Percentiles rank a stretch among this genome's conserved stretches.
phyloP scores from a whole-genome alignment of 345 rosid species.

The Lumnitzera racemosa region DNA sequence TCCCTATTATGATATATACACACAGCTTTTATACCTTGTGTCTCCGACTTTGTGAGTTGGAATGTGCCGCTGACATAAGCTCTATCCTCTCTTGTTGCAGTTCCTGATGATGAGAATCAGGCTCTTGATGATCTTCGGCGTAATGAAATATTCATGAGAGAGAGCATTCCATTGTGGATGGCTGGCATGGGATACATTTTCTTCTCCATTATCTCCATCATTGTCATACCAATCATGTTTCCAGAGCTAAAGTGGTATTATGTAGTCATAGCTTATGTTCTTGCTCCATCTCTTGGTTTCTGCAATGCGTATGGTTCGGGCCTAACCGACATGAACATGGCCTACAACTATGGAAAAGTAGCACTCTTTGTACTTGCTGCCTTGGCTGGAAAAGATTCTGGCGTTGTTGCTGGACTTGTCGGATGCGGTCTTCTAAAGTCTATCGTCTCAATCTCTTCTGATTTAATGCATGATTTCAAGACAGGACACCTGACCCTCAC shows the following conservation, averaged over 20 bases:
- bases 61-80: background rate
- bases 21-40: no score
- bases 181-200: constrained; percentile 59
- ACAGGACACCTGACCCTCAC: constrained; percentile 78
- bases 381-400: constrained; percentile 43
- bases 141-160: constrained; percentile 58
- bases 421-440: constrained; percentile 90
- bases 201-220: constrained; percentile 58
- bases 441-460: constrained; percentile 72
- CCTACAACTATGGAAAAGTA: constrained; percentile 84
- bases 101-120: constrained; percentile 13
- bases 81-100: constrained; percentile 16
- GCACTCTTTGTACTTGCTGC: constrained; percentile 82
- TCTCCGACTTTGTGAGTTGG: no score
- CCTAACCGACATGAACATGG: constrained; percentile 93
- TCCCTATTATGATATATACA: no score
- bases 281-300: constrained; percentile 82
- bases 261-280: constrained; percentile 68
- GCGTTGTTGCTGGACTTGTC: constrained; percentile 77
- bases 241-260: constrained; percentile 81
- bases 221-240: constrained; percentile 66
- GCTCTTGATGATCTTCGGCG: constrained; percentile 24
- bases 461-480: constrained; percentile 89
- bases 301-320: constrained; percentile 96
- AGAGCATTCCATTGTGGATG: constrained; percentile 66